Evolutionary conservation across 108 stramenopile genomes (phyloP).

Genomic region (Skeletonema tropicum): DNA sequence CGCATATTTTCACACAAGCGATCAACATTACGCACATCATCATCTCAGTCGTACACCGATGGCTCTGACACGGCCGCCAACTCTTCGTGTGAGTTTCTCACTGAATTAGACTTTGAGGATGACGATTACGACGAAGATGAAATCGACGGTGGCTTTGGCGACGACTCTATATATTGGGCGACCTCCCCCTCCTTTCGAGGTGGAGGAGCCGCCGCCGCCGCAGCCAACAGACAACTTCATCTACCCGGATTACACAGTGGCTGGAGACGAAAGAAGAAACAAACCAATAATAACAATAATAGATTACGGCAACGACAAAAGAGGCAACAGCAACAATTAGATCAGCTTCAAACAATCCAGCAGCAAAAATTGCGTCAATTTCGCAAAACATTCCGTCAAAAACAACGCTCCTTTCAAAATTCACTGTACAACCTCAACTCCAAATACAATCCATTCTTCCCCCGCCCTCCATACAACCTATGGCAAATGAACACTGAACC

Average conservation of each 20-base stretch:
- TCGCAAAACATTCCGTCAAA: slow-evolving; percentile 25
- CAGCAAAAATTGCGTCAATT: slow-evolving; percentile 32
- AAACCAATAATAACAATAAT: background rate
- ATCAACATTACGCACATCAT: background rate
- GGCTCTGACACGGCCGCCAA: background rate
- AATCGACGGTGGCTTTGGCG: background rate
- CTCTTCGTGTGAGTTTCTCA: background rate
- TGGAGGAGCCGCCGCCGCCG: background rate
- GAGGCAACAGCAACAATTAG: slow-evolving; percentile 10
- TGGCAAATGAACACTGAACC: slow-evolving; percentile 25
- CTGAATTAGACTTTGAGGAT: slow-evolving; percentile 8
- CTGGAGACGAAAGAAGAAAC: slow-evolving; percentile 3
- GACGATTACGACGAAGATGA: background rate
- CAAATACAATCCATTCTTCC: slow-evolving; percentile 13
- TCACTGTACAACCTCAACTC: slow-evolving; percentile 36
- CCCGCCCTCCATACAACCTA: slow-evolving; percentile 38
- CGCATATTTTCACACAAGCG: background rate
- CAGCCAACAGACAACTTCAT: background rate
- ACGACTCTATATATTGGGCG: background rate
- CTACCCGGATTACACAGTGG: slow-evolving; percentile 6
- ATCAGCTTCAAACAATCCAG: slow-evolving; percentile 9
- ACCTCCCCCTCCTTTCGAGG: background rate
- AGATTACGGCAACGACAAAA: background rate
- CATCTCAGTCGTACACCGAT: background rate
- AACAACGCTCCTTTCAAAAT: slow-evolving; percentile 28